Base-by-base conservation (phyloP, 169 alveolate genomes). In the Eimeria maxima region DNA sequence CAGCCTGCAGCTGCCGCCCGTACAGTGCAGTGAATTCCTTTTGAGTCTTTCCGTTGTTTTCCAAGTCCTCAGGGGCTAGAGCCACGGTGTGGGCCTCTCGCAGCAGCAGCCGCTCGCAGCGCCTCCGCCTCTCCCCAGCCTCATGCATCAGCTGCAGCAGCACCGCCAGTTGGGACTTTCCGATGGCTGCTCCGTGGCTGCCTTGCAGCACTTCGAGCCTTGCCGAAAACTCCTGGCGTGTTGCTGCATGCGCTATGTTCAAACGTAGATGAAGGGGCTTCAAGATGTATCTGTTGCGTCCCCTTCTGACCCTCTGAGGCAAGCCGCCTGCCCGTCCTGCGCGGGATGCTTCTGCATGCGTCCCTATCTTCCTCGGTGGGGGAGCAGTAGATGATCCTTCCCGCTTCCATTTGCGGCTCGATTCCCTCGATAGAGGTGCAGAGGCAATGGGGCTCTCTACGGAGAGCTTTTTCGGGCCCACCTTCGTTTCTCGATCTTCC, bases 11-110 rank as follows among this genome's bases (percentile, higher is more conserved):
- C 90, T 96, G 91, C 80, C 97, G 97, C 55, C 97, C 97, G 86
- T 98, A 97, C 57, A 98, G 95, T 29, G 96, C 97, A 78, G 97
- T 97, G 94, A 96, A 98, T 94, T 97, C 98, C 22, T 95, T 95
- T 78, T 97, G 96, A 5, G 99, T 98, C 16, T 55, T 8, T 0
- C 91, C 91, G 4, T 91, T 93, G 67, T 95, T 96, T 86, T 97
- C 96, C 67, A 98, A 71, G 27, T 97, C 97, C 80, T 97, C 99
- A 45, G 98, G 96, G 53, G 97, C 98, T 84, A 97, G 81, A 63
- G 96, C 96, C 22, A 98, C 98, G 29, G 97, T 96, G 90, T 81
- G 88, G 53, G 98, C 98, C 96, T 97, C 84, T 60, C 96, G 96
- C 96, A 98, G 97, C 55, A 97, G 92, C 74, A 98, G 87, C 55